Evolutionary conservation across 305 asterid genomes (phyloP).

Genomic region (Solanum hybrid): DNA sequence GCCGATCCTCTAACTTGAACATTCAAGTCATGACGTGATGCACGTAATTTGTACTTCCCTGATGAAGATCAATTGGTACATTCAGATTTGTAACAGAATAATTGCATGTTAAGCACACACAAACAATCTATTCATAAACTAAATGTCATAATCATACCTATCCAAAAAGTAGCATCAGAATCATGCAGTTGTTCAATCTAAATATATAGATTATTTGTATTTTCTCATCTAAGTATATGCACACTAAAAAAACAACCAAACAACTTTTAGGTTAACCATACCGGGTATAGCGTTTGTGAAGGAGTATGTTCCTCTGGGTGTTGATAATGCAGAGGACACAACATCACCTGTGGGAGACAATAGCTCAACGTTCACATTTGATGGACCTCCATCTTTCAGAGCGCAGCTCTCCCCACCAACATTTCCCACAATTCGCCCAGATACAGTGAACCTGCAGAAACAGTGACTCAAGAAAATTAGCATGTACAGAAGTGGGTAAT

Average conservation of each 20-base stretch:
- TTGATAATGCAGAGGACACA: conserved; percentile 59
- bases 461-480: conserved; percentile 18
- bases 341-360: conserved; percentile 59
- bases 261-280: conserved; percentile 11
- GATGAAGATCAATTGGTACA: conserved; percentile 20
- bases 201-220: neutral
- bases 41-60: conserved; percentile 72
- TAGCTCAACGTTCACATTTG: conserved; percentile 71
- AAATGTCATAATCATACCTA: neutral
- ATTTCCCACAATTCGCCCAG: conserved; percentile 81
- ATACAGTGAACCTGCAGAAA: conserved; percentile 56
- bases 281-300: conserved; percentile 78
- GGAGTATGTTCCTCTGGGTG: conserved; percentile 67
- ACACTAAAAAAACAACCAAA: neutral
- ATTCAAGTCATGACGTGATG: conserved; percentile 65
- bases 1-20: conserved; percentile 68
- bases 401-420: conserved; percentile 73
- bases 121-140: neutral
- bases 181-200: neutral
- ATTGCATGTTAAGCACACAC: neutral
- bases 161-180: neutral
- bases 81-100: conserved; percentile 3
- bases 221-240: neutral
- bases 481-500: neutral
- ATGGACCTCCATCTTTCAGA: conserved; percentile 65